A percentile compares a stretch with the other conserved stretches of the same genome.
Conservation (phyloP, 1,284 basidiomycete genomes). For the Xerocomus minutiporus region DNA sequence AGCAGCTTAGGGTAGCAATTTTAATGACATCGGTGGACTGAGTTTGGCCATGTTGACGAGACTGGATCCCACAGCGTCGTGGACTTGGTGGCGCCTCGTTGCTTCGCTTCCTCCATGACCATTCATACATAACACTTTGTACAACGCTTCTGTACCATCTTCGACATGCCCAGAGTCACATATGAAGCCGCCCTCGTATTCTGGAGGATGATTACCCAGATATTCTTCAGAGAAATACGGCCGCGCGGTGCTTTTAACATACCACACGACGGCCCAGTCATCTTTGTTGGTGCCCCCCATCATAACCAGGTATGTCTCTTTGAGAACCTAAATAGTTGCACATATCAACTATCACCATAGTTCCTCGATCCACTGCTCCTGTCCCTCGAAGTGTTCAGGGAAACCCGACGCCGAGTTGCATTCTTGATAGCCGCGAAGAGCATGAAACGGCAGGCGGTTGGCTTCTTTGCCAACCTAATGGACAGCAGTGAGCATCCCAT, state of each 20-base stretch:
- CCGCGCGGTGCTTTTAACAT: constrained; percentile 95
- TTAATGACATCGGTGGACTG: constrained; percentile 12
- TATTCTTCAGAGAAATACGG: constrained; percentile 97
- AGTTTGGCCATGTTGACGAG: constrained; percentile 30
- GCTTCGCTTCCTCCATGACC: constrained; percentile 18
- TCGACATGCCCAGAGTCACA: constrained; percentile 26
- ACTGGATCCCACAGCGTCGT: background rate
- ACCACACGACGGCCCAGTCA: constrained; percentile 86
- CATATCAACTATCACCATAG: constrained; percentile 38
- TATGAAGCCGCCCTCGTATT: constrained; percentile 71
- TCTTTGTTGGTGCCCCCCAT: constrained; percentile 96
- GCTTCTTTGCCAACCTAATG: constrained; percentile 83
- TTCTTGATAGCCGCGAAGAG: constrained; percentile 94
- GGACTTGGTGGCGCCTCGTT: background rate
- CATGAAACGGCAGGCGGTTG: constrained; percentile 78
- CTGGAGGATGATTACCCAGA: constrained; percentile 83
- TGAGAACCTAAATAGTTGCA: constrained; percentile 2
- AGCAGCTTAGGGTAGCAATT: constrained; percentile 18
- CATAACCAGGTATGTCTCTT: constrained; percentile 76
- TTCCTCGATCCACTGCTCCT: constrained; percentile 95
- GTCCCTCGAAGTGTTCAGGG: constrained; percentile 82
- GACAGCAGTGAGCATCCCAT: constrained; percentile 72
- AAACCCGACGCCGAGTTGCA: constrained; percentile 79
- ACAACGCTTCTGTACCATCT: constrained; percentile 7
- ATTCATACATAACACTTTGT: constrained; percentile 5